These are phyloP conservation scores for Stephanocyclus meneghinianus DNA, from an alignment of 352 stramenopile species.

Conservation along the genomic window DNA sequence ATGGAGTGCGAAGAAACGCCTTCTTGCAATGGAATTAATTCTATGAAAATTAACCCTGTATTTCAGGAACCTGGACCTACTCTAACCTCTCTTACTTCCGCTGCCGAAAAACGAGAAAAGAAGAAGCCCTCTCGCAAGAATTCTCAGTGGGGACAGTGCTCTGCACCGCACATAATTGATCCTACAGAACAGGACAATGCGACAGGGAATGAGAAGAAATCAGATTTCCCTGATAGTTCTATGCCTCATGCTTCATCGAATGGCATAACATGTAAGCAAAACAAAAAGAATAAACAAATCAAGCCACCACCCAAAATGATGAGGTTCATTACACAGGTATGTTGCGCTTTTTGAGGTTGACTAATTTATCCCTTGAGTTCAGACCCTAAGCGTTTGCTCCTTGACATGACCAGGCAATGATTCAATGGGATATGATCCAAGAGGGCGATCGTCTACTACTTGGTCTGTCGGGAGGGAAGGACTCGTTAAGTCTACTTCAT, in stretches of 20 bases:
- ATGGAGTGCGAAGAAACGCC: constrained; percentile 15
- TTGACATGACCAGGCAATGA: constrained; percentile 83
- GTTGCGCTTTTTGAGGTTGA: constrained; percentile 53
- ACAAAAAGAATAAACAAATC: constrained; percentile 65
- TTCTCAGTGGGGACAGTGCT: constrained; percentile 66
- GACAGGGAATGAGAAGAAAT: constrained; percentile 10
- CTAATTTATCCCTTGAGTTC: constrained; percentile 55
- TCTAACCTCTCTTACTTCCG: constrained; percentile 1
- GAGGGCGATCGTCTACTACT: constrained; percentile 92
- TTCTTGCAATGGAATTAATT: constrained; percentile 28
- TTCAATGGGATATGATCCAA: constrained; percentile 95
- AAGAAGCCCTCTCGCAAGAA: constrained; percentile 77
- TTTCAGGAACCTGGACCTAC: neutral
- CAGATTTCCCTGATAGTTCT: neutral
- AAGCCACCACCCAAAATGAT: constrained; percentile 82
- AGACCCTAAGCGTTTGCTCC: neutral
- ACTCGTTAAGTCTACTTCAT: constrained; percentile 96
- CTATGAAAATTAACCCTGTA: constrained; percentile 25
- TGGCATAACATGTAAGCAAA: constrained; percentile 43
- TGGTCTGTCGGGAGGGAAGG: constrained; percentile 95
- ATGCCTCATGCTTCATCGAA: constrained; percentile 1
- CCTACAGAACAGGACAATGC: neutral
- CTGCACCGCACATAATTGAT: constrained; percentile 39
- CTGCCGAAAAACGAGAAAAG: constrained; percentile 63
- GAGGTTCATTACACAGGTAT: constrained; percentile 71